A percentile compares a stretch with the other conserved stretches of the same genome.
phyloP scores from a whole-genome alignment of 257 asterid genomes.

The Thymus mandschuricus region DNA sequence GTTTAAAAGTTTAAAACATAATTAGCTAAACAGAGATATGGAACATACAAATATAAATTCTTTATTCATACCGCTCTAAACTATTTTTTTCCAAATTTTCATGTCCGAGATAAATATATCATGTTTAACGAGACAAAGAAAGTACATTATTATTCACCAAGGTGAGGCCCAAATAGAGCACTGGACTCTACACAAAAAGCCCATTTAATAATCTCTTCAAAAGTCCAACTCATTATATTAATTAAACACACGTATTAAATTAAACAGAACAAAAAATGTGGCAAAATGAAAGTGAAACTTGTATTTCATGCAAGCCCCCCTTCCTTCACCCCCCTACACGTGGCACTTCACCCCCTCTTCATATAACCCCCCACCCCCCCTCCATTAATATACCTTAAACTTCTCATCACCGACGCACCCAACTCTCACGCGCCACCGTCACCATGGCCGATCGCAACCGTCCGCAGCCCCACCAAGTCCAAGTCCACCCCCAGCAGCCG shows the following conservation, averaged over 20 bases:
- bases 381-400: background rate
- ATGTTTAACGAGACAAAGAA: no score
- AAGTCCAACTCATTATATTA: background rate
- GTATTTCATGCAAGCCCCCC: constrained; percentile 63
- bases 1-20: no score
- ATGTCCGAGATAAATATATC: no score
- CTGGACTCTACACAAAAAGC: no score
- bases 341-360: constrained; percentile 42
- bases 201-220: background rate
- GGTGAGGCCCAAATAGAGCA: no score
- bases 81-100: no score
- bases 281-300: constrained; percentile 48
- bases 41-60: no score
- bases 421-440: constrained; percentile 7
- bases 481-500: constrained; percentile 48
- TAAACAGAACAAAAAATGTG: constrained; percentile 28
- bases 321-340: constrained; percentile 57
- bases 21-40: no score
- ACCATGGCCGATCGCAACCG: constrained; percentile 61
- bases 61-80: no score
- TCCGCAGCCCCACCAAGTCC: constrained; percentile 57
- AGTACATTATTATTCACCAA: no score
- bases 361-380: constrained; percentile 13
- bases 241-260: no score
- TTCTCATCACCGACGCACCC: background rate